A percentile compares a stretch with the other conserved stretches of the same genome.
These are phyloP conservation scores for Neurospora sp. DNA, from an alignment of 495 filamentous ascomycete genomes.

Conservation along the genomic window DNA sequence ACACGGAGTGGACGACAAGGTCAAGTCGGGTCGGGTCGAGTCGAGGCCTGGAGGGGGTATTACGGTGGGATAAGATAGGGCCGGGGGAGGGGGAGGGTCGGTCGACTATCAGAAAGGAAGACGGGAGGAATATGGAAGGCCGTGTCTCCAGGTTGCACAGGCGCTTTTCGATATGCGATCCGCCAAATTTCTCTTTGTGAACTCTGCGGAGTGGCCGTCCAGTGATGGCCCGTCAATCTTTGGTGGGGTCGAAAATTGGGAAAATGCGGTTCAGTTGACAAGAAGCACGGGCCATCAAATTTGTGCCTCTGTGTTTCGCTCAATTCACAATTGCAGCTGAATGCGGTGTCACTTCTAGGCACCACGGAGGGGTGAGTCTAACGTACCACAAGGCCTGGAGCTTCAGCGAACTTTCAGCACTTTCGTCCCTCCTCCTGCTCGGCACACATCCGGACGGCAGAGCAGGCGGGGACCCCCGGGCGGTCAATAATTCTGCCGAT, in stretches of 20 bases:
- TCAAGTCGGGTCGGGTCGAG: background rate
- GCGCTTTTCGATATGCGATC: constrained; percentile 4
- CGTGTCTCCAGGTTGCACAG: constrained; percentile 1
- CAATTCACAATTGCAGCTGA: background rate
- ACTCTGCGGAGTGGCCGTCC: background rate
- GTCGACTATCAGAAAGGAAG: background rate
- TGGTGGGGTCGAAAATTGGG: constrained; percentile 30
- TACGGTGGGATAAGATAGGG: background rate
- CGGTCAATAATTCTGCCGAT: constrained; percentile 15
- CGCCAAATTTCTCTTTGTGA: constrained; percentile 21
- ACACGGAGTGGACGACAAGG: background rate
- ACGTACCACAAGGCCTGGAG: background rate
- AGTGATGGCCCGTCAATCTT: constrained; percentile 10
- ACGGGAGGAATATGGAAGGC: background rate
- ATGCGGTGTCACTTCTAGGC: background rate
- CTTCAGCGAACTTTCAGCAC: background rate
- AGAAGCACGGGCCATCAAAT: background rate
- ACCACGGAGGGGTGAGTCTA: background rate
- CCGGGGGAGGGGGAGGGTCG: background rate
- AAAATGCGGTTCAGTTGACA: constrained; percentile 13
- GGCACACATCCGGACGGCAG: background rate
- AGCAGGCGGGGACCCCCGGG: background rate
- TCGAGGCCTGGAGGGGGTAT: background rate
- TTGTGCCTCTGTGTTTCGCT: background rate
- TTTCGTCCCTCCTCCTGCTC: background rate